These are phyloP conservation scores for Globisporangium megalacanthum DNA, from an alignment of 352 stramenopile species.

Conservation along the genomic window DNA sequence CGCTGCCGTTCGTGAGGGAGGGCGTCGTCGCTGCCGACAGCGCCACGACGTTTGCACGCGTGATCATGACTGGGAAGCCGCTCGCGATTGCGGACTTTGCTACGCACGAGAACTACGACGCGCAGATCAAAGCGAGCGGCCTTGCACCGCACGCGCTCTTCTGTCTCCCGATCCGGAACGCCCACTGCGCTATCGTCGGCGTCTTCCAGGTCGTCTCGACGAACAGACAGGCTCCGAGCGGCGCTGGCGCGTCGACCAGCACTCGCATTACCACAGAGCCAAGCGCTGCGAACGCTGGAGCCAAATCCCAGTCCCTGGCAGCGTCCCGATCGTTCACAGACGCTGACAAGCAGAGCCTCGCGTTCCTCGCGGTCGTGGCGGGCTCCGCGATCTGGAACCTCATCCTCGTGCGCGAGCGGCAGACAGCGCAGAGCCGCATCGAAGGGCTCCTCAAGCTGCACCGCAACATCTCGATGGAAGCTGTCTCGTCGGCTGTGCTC, in stretches of 20 bases:
- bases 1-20: slow-evolving; percentile 36
- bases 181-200: slow-evolving; percentile 50
- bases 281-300: too few relatives aligned
- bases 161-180: slow-evolving; percentile 63
- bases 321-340: slow-evolving; percentile 26
- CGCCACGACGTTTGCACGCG: slow-evolving; percentile 53
- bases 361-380: slow-evolving; percentile 51
- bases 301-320: too few relatives aligned
- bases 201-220: slow-evolving; percentile 39
- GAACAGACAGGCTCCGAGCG: slow-evolving; percentile 8
- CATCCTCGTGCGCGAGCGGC: slow-evolving; percentile 49
- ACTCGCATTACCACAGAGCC: background rate
- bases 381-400: slow-evolving; percentile 68
- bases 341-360: slow-evolving; percentile 37
- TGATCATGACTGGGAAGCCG: slow-evolving; percentile 57
- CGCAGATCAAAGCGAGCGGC: slow-evolving; percentile 30
- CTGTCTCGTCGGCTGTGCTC: slow-evolving; percentile 43
- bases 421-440: slow-evolving; percentile 63
- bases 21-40: slow-evolving; percentile 52
- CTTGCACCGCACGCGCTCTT: slow-evolving; percentile 40
- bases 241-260: background rate
- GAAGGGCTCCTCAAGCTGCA: slow-evolving; percentile 64
- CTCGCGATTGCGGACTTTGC: slow-evolving; percentile 53
- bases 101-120: slow-evolving; percentile 49
- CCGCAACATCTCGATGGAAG: slow-evolving; percentile 70